Base-by-base conservation (phyloP, 23 red algal species). In the Pyropia haitanensis region DNA sequence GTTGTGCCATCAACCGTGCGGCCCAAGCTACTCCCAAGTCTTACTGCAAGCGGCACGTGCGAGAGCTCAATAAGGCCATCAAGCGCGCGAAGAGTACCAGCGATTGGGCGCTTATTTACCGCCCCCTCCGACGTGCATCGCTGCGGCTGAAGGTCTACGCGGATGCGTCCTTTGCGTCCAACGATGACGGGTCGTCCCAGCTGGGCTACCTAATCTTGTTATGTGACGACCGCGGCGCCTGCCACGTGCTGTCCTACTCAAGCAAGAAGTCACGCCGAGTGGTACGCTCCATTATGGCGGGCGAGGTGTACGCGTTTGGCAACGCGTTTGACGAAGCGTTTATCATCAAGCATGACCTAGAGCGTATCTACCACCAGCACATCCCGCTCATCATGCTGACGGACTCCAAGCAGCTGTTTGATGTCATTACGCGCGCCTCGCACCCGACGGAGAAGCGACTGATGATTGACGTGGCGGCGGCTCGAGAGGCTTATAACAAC, bases 191-290 rank as follows among this genome's bases (percentile, higher is more conserved):
- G 8, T 61, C 69, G 18, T 73, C 69, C 18, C 69, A 73, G 27
- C 69, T 73, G 22, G 69, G 69, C 54, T 73, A 73, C 52, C 8
- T 73, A n/a, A 61, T 73, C 18, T 61, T 73, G 27, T 13, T 69
- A 53, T 51, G 28, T 26, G 65, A 69, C 44, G 28, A 53, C 12
- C 20, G 14, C 30, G 44, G 13, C 16, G 12, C 49, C 13, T 51
- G 28, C 28, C 65, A 69, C 27, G 27, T 69, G 20, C 27, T 69
- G 16, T 29, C 49, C 28, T 69, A 53, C 22, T 48, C 65, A 10
- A 69, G 65, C 30, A 69, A 53, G 44, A 69, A 69, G 44, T 69
- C 14, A 17, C 49, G 54, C 20, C 13, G 65, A 16, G 65, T 69
- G 18, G 65, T 69, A 53, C 65, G 65, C 49, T 69, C 65, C 14